These are phyloP conservation scores for Trichoderma lentiforme DNA, from an alignment of 2,329 filamentous ascomycete genomes.

Conservation along the genomic window DNA sequence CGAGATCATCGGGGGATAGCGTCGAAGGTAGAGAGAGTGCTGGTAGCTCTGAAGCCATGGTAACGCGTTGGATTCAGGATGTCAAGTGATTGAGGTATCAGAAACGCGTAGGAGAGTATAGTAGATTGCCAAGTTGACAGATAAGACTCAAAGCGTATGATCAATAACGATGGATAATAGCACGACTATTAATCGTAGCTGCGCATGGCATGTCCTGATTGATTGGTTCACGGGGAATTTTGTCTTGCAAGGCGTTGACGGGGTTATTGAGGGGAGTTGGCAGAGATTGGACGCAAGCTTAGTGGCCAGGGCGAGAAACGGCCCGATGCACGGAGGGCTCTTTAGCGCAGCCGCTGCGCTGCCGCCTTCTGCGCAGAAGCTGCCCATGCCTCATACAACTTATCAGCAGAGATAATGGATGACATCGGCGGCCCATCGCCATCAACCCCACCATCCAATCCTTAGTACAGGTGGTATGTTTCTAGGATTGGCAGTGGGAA, in stretches of 20 bases:
- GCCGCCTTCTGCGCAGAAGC: background rate
- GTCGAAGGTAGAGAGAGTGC: slow-evolving; percentile 56
- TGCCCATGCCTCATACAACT: background rate
- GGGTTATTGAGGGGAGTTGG: slow-evolving; percentile 5
- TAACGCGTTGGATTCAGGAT: background rate
- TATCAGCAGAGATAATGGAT: background rate
- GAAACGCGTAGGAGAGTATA: background rate
- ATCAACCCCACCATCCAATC: slow-evolving; percentile 22
- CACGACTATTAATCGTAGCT: background rate
- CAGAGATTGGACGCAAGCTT: background rate
- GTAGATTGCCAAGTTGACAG: background rate
- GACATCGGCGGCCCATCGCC: slow-evolving; percentile 17
- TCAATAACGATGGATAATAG: background rate
- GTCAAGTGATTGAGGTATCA: background rate
- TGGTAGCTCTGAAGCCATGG: slow-evolving; percentile 36
- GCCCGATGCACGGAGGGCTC: slow-evolving; percentile 13
- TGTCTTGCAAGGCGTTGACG: slow-evolving; percentile 3
- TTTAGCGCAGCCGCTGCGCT: background rate
- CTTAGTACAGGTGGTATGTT: slow-evolving; percentile 15
- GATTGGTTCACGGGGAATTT: slow-evolving; percentile 1
- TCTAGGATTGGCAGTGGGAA: background rate
- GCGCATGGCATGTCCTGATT: background rate
- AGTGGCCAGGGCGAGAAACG: slow-evolving; percentile 4
- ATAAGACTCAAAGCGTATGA: background rate
- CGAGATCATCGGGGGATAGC: slow-evolving; percentile 78